These are phyloP conservation scores for Diplocarpon mali DNA, from an alignment of 2,329 filamentous ascomycete genomes.

Conservation along the genomic window DNA sequence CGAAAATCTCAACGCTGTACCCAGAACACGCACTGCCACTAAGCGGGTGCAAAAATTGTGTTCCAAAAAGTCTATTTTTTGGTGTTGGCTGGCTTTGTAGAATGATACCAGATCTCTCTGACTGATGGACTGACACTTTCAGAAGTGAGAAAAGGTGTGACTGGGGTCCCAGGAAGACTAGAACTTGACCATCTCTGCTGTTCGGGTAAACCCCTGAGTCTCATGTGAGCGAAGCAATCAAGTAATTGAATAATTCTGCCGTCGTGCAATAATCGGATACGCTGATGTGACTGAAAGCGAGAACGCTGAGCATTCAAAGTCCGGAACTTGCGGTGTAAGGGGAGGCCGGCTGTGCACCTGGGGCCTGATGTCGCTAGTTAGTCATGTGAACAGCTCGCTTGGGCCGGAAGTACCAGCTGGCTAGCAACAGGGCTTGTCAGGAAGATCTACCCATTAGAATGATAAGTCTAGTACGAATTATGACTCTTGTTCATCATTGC, in stretches of 20 bases:
- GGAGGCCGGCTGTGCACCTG: neutral
- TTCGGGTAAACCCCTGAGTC: neutral
- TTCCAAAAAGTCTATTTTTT: too few species aligned
- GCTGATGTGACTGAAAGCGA: neutral
- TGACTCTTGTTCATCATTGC: too few species aligned
- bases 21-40: too few species aligned
- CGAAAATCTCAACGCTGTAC: too few species aligned
- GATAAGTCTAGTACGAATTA: neutral
- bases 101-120: too few species aligned
- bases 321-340: neutral
- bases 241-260: neutral
- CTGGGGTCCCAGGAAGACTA: neutral
- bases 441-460: neutral
- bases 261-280: neutral
- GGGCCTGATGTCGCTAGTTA: neutral
- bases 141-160: neutral
- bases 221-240: neutral
- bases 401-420: neutral
- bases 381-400: neutral
- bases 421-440: neutral
- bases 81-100: too few species aligned
- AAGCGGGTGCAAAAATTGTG: too few species aligned
- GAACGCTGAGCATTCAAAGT: too few species aligned
- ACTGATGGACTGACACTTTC: too few species aligned
- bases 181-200: neutral